Evolutionary conservation across 495 filamentous ascomycete species (phyloP).

Genomic region (Aspergillus saccharolyticus): DNA sequence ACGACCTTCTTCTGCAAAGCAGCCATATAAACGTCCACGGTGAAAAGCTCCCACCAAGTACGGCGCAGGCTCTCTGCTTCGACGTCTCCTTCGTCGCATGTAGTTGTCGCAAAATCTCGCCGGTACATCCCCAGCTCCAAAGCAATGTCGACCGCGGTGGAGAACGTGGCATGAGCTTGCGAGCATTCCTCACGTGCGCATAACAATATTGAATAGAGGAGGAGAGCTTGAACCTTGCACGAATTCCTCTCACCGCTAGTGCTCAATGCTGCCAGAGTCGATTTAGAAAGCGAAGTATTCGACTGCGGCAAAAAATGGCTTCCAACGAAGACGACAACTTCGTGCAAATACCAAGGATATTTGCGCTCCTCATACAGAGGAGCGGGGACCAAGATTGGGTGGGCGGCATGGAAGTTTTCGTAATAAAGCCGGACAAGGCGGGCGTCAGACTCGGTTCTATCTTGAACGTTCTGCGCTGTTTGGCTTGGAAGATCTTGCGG

Average conservation of each 20-base stretch:
- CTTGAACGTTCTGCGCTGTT: neutral
- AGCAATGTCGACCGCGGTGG: conserved; percentile 29
- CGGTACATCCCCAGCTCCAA: conserved; percentile 37
- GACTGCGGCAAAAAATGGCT: conserved; percentile 31
- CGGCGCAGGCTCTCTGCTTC: conserved; percentile 38
- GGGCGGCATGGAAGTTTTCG: conserved; percentile 38
- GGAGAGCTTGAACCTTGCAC: conserved; percentile 34
- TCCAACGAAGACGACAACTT: conserved; percentile 35
- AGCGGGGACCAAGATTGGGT: conserved; percentile 36
- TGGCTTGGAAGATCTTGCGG: neutral
- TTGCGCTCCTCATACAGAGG: conserved; percentile 28
- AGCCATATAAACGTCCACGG: conserved; percentile 35
- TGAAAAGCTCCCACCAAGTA: conserved; percentile 43
- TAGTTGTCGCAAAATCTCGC: conserved; percentile 27
- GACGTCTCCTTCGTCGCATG: conserved; percentile 19
- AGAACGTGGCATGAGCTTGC: conserved; percentile 31
- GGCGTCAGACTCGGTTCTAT: conserved; percentile 23
- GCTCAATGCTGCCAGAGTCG: conserved; percentile 22
- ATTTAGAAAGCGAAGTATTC: conserved; percentile 22
- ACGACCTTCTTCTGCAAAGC: conserved; percentile 25
- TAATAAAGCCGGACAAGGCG: conserved; percentile 34
- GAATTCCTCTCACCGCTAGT: conserved; percentile 26
- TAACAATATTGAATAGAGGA: conserved; percentile 35
- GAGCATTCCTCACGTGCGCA: conserved; percentile 31
- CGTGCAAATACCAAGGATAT: conserved; percentile 34